Evolutionary conservation across 352 stramenopile genomes (phyloP), one percentile per base, ranked within the genome.

Genomic region (Globisporangium parvum): DNA sequence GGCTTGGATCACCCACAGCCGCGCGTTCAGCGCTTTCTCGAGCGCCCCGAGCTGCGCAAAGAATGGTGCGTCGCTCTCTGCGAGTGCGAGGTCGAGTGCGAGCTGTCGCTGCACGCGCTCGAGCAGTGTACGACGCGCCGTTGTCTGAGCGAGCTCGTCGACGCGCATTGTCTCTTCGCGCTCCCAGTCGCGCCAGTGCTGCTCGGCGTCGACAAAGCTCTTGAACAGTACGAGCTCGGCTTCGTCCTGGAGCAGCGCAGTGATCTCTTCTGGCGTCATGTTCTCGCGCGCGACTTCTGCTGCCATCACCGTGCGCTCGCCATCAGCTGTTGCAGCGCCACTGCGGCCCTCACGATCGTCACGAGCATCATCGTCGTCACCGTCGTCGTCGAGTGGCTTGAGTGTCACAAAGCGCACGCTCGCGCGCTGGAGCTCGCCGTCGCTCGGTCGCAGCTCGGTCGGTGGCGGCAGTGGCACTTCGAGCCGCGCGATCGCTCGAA

Each of bases 1-100:
- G 12, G 73, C 73, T 65, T 90, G 80, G 1, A 75, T 52, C 11
- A 64, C 59, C 77, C 75, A 90, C 48, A 90, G 56, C 2, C 63
- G 56, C 1, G 71, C 69, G 52, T 86, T 75, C 1, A 68, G 23
- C 5, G 66, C 66, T 33, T 84, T 78, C 54, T 88, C 75, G 9
- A 74, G 58, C 24, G 69, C 59, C 21, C 54, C 52, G 11, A 92
- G 39, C 18, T 64, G 58, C 28, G 75, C 56, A 31, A 88, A 83
- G 53, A 87, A 88, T 15, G 55, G 50, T 1, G 55, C 59, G 47
- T 87, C 71, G 44, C 73, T 73, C 33, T 75, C 65, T 17, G 69
- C 79, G 0, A 85, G 57, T 20, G 65, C 67, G 20, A 87, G 47
- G 35, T 87, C 80, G 35, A 85, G 63, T 0, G 65, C 52, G 20